These are phyloP conservation scores for Penicillium sp. DNA, from an alignment of 2,329 filamentous ascomycete genomes.

Conservation along the genomic window DNA sequence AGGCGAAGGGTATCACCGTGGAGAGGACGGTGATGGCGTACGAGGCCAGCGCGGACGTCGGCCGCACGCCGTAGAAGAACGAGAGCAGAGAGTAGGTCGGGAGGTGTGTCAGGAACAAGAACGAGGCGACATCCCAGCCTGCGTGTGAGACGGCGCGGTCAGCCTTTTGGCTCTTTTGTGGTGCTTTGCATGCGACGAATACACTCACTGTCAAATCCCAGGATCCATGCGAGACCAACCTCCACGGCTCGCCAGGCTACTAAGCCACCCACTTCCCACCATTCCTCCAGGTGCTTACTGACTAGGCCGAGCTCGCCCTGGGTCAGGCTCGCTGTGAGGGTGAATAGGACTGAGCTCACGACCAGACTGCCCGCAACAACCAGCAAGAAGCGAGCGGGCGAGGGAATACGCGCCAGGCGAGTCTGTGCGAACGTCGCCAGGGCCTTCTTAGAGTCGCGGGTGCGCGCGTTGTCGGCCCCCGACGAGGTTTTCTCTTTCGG, in stretches of 20 bases:
- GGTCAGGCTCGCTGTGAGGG: conserved; percentile 58
- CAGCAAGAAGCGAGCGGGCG: conserved; percentile 45
- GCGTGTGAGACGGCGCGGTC: neutral
- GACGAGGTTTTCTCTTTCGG: conserved; percentile 24
- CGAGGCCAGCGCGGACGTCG: conserved; percentile 58
- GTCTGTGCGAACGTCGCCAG: conserved; percentile 13
- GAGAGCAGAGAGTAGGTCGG: conserved; percentile 73
- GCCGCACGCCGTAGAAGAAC: conserved; percentile 71
- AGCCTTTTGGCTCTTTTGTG: neutral
- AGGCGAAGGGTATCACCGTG: conserved; percentile 68
- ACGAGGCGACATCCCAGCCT: conserved; percentile 64
- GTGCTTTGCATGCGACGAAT: neutral
- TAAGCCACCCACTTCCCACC: conserved; percentile 58
- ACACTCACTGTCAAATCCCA: conserved; percentile 61
- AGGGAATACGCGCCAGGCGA: conserved; percentile 29
- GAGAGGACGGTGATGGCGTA: conserved; percentile 67
- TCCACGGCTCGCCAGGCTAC: conserved; percentile 61
- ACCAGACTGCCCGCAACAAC: conserved; percentile 55
- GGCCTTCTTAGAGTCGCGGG: conserved; percentile 17
- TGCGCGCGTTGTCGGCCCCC: conserved; percentile 5
- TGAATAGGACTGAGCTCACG: conserved; percentile 64
- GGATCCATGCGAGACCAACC: conserved; percentile 69
- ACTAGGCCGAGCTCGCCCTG: conserved; percentile 65
- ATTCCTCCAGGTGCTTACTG: conserved; percentile 61
- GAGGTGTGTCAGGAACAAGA: conserved; percentile 68